These are phyloP conservation scores for Lasiodiplodia sp. DNA, from an alignment of 2,329 filamentous ascomycete species.

Conservation along the genomic window DNA sequence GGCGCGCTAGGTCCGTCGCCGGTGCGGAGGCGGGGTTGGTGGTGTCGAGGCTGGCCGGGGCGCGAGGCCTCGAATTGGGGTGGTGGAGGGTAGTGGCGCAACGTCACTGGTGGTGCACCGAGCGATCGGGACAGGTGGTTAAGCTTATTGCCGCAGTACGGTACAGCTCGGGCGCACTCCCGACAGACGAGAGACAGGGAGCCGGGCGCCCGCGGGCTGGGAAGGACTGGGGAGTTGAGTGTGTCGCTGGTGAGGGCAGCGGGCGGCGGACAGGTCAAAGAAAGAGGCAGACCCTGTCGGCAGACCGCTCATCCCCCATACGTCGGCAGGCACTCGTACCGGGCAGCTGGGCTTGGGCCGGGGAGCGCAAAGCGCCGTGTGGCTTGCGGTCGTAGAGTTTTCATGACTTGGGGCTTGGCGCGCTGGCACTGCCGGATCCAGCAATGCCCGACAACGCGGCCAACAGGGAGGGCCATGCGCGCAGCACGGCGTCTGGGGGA, in stretches of 20 bases:
- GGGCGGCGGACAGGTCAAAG: constrained; percentile 6
- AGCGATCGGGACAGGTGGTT: constrained; percentile 22
- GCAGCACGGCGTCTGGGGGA: background rate
- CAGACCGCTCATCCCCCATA: constrained; percentile 27
- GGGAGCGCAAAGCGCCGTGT: constrained; percentile 17
- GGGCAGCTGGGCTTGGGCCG: constrained; percentile 15
- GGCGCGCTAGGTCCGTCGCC: constrained; percentile 2
- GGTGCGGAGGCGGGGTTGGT: background rate
- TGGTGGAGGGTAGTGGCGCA: constrained; percentile 17
- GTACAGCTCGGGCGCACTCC: background rate
- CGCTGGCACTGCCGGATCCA: background rate
- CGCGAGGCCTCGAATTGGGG: background rate
- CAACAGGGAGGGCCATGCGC: constrained; percentile 12
- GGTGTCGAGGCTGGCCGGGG: constrained; percentile 7
- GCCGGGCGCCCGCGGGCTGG: background rate
- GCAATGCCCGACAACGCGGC: background rate
- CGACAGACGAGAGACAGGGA: background rate
- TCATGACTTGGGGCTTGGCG: constrained; percentile 7
- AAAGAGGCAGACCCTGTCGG: constrained; percentile 11
- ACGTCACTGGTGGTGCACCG: constrained; percentile 9
- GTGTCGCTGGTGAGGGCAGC: background rate
- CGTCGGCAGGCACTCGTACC: constrained; percentile 12
- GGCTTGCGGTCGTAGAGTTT: constrained; percentile 25
- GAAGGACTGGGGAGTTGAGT: background rate
- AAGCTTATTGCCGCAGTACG: constrained; percentile 12